A percentile compares a stretch with the other conserved stretches of the same genome.
Evolutionary conservation across 768 basidiomycete genomes (phyloP).

Genomic region (Auricularia heimuer): DNA sequence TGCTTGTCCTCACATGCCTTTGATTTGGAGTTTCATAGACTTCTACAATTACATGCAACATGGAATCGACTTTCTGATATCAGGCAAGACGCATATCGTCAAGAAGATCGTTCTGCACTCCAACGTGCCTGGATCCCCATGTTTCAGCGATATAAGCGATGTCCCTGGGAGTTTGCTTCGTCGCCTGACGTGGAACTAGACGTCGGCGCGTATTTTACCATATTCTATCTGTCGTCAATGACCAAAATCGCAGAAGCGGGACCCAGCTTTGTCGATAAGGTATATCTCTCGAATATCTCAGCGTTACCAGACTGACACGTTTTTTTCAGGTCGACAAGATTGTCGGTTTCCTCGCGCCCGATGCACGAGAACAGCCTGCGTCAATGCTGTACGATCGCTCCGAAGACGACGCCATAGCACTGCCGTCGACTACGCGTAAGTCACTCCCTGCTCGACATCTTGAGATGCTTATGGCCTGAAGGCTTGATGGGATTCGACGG

Average conservation of each 20-base stretch:
- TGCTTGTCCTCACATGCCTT: neutral
- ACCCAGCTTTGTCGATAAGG: neutral
- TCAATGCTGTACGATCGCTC: conserved; percentile 76
- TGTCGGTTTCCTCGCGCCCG: conserved; percentile 62
- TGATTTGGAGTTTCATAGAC: conserved; percentile 26
- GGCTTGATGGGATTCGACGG: conserved; percentile 71
- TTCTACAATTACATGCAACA: conserved; percentile 93
- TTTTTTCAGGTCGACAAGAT: conserved; percentile 59
- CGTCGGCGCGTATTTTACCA: too few species aligned
- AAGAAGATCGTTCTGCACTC: conserved; percentile 82
- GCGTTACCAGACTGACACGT: neutral
- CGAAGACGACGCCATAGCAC: conserved; percentile 58
- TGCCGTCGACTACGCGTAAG: conserved; percentile 64
- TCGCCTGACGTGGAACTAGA: too few species aligned
- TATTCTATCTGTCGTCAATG: neutral
- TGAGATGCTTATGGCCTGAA: conserved; percentile 15
- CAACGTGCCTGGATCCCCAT: conserved; percentile 79
- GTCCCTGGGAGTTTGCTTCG: conserved; percentile 66
- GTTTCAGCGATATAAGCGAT: conserved; percentile 86
- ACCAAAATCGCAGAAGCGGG: neutral
- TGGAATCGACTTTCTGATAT: conserved; percentile 80
- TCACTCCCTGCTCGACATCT: conserved; percentile 6
- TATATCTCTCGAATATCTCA: conserved; percentile 6
- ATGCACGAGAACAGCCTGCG: conserved; percentile 51
- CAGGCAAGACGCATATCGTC: conserved; percentile 58